These are phyloP conservation scores for Geotrichum cucujoidarum DNA, from an alignment of 1,139 yeast species.

Conservation along the genomic window DNA sequence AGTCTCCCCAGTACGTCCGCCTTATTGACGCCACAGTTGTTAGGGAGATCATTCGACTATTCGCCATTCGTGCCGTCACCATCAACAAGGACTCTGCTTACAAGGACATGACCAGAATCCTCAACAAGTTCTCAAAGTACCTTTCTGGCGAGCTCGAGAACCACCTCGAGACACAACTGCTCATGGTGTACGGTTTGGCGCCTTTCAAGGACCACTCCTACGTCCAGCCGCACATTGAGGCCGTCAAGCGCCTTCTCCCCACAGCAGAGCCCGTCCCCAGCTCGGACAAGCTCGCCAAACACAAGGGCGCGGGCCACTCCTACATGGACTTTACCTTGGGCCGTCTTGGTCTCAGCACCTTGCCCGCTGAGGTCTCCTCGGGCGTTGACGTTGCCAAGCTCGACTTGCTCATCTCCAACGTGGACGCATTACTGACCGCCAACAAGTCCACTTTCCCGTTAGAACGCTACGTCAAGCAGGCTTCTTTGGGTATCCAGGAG, in stretches of 20 bases:
- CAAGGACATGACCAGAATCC: slow-evolving; percentile 11
- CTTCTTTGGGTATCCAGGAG: slow-evolving; percentile 12
- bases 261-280: slow-evolving; percentile 1
- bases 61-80: slow-evolving; percentile 18
- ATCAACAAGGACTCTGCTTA: slow-evolving; percentile 9
- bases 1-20: slow-evolving; percentile 1
- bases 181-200: slow-evolving; percentile 18
- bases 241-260: slow-evolving; percentile 1
- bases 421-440: slow-evolving; percentile 7
- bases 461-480: slow-evolving; percentile 17
- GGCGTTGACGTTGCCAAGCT: slow-evolving; percentile 12
- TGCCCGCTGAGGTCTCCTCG: slow-evolving; percentile 2
- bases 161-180: slow-evolving; percentile 15
- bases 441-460: slow-evolving; percentile 7
- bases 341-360: slow-evolving; percentile 13
- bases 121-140: slow-evolving; percentile 7
- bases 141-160: neutral
- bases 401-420: slow-evolving; percentile 5
- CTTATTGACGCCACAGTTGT: slow-evolving; percentile 7
- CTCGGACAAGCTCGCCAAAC: slow-evolving; percentile 4
- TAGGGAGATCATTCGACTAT: slow-evolving; percentile 16
- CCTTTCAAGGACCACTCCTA: slow-evolving; percentile 7
- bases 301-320: slow-evolving; percentile 4
- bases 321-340: slow-evolving; percentile 17
- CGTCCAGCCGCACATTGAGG: slow-evolving; percentile 1